Evolutionary conservation across 805 yeast species (phyloP).

Genomic region (Kregervanrija delftensis): DNA sequence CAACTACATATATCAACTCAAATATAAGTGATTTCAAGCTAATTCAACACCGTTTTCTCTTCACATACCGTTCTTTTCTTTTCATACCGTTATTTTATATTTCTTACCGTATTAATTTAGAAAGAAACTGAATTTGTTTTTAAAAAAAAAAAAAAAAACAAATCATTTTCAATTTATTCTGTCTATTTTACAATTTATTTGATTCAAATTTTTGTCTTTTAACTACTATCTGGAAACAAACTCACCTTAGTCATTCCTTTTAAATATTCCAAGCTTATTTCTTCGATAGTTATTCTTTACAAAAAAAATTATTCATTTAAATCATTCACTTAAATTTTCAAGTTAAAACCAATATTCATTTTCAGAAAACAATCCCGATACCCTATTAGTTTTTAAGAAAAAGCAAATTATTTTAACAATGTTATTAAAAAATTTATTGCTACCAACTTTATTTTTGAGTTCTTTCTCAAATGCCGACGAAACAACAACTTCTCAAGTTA

Average conservation of each 20-base stretch:
- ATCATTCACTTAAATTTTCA: not conserved
- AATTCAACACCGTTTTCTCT: not conserved
- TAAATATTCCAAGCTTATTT: slow-evolving; percentile 1
- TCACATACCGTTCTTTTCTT: not conserved
- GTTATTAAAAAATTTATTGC: slow-evolving; percentile 22
- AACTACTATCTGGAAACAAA: slow-evolving; percentile 11
- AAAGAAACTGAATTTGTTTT: too few relatives aligned
- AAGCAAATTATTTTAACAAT: slow-evolving; percentile 10
- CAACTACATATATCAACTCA: too few relatives aligned
- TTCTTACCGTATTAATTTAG: too few relatives aligned
- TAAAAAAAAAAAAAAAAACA: too few relatives aligned
- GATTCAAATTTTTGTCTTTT: not conserved
- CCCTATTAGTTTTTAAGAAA: too few relatives aligned
- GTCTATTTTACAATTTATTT: not conserved
- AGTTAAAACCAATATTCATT: not conserved
- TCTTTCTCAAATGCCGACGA: slow-evolving; percentile 24
- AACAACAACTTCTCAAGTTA: slow-evolving; percentile 36
- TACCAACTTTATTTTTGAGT: slow-evolving; percentile 17
- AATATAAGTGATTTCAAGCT: too few relatives aligned
- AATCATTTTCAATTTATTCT: too few relatives aligned
- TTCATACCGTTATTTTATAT: not conserved
- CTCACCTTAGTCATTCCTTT: slow-evolving; percentile 28
- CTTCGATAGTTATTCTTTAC: not conserved
- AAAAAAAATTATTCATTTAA: not conserved
- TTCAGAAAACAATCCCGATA: not conserved